These are phyloP conservation scores for Botrytis galanthina DNA, from an alignment of 2,329 filamentous ascomycete species.

Conservation along the genomic window DNA sequence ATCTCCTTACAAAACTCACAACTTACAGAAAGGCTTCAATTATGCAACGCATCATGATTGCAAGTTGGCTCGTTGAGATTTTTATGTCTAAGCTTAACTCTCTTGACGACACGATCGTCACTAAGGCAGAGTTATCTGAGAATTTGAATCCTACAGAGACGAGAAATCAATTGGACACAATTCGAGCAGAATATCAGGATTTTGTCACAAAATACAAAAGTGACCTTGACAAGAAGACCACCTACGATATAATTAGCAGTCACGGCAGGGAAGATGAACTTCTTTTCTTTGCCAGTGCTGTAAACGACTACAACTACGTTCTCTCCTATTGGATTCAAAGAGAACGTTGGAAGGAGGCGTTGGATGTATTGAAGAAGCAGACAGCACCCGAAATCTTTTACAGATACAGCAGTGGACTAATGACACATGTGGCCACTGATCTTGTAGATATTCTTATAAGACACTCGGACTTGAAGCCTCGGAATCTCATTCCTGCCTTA, in stretches of 20 bases:
- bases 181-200: conserved; percentile 79
- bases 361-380: conserved; percentile 88
- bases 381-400: conserved; percentile 93
- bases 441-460: conserved; percentile 95
- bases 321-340: conserved; percentile 96
- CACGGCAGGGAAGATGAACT: conserved; percentile 93
- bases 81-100: conserved; percentile 98
- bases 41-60: conserved; percentile 95
- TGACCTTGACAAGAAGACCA: conserved; percentile 86
- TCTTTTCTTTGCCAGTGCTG: conserved; percentile 81
- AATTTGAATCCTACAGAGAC: conserved; percentile 68
- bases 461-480: conserved; percentile 78
- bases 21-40: conserved; percentile 76
- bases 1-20: conserved; percentile 79
- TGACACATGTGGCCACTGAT: conserved; percentile 81
- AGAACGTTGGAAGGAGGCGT: conserved; percentile 84
- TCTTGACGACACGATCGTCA: conserved; percentile 89
- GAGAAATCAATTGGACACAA: conserved; percentile 65
- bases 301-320: conserved; percentile 93
- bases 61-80: conserved; percentile 90
- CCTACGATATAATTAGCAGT: conserved; percentile 93
- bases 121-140: conserved; percentile 77
- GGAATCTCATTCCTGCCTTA: conserved; percentile 87
- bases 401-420: conserved; percentile 93
- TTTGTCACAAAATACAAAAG: conserved; percentile 82